These are phyloP conservation scores for Spathaspora sp. DNA, from an alignment of 1,139 yeast genomes.

Conservation along the genomic window DNA sequence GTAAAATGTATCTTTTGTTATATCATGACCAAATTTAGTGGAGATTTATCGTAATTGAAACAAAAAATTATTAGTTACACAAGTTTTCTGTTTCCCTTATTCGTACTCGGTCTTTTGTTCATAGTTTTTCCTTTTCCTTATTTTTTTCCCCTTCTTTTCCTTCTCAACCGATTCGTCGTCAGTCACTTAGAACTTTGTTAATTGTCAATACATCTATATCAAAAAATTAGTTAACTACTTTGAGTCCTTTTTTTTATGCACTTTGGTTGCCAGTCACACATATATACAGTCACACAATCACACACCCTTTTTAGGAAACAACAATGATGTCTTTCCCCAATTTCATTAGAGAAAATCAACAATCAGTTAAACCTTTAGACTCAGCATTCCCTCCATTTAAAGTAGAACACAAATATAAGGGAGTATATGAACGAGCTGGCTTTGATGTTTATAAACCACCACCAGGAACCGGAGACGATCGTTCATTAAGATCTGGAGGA, in stretches of 20 bases:
- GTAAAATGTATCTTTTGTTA: too few species aligned
- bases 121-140: too few species aligned
- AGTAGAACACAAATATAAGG: conserved; percentile 52
- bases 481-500: neutral
- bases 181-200: too few species aligned
- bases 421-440: conserved; percentile 68
- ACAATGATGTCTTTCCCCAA: conserved; percentile 25
- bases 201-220: too few species aligned
- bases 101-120: too few species aligned
- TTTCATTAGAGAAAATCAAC: conserved; percentile 26
- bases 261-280: neutral
- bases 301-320: neutral
- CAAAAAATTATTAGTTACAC: too few species aligned
- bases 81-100: too few species aligned
- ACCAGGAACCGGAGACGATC: conserved; percentile 1
- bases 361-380: conserved; percentile 33
- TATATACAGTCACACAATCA: neutral
- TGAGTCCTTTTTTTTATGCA: neutral
- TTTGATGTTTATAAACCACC: conserved; percentile 47
- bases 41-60: too few species aligned
- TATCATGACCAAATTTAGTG: too few species aligned
- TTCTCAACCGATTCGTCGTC: too few species aligned
- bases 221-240: too few species aligned
- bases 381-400: conserved; percentile 63
- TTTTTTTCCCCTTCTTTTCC: too few species aligned